Evolutionary conservation across 108 stramenopile genomes (phyloP), one percentile per base, ranked within the genome.

Genomic region (Epithemia pelagica): DNA sequence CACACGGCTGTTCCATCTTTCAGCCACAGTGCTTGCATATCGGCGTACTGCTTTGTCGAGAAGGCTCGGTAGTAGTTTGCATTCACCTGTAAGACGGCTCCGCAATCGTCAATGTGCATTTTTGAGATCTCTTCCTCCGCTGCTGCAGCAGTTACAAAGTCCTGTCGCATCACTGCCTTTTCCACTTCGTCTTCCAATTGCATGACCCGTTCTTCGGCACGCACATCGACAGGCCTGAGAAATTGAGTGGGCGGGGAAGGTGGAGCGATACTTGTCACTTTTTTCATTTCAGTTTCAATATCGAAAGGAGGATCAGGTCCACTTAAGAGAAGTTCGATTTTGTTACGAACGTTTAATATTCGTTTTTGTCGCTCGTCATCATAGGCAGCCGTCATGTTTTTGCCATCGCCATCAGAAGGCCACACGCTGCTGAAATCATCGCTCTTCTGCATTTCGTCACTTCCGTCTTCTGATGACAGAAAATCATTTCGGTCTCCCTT

Each of bases 101-200:
- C 91, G 57, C 86, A 88, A 67, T 93, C 91, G 75, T 89, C 88
- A 33, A 88, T 59, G 69, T 93, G 91, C 30, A 82, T 32, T 51
- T 86, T 72, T 28, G 83, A 78, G 23, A 93, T 86, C 53, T 86
- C 86, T 15, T 58, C 28, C 61, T 80, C 64, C 29, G 75, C 63
- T 54, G 75, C 63, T 51, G 68, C 54, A 21, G 88, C 88, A 54
- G 61, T 64, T 26, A 54, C 74, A 72, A 74, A 83, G 56, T 82
- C 79, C 30, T 76, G 66, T 30, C 54, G 54, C 27, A 80, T 77
- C 32, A 78, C 69, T 7, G 84, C 78, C 18, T 61, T 32, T 65
- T 80, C 79, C 46, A 86, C 33, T 26, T 77, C 62, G 23, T 66
- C 55, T 61, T 86, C 84, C 30, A 82, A 46, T 55, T 77, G 62